A percentile compares a stretch with the other conserved stretches of the same genome.
Evolutionary conservation across 1,139 yeast species (phyloP).

Genomic region (Taphrina communis): DNA sequence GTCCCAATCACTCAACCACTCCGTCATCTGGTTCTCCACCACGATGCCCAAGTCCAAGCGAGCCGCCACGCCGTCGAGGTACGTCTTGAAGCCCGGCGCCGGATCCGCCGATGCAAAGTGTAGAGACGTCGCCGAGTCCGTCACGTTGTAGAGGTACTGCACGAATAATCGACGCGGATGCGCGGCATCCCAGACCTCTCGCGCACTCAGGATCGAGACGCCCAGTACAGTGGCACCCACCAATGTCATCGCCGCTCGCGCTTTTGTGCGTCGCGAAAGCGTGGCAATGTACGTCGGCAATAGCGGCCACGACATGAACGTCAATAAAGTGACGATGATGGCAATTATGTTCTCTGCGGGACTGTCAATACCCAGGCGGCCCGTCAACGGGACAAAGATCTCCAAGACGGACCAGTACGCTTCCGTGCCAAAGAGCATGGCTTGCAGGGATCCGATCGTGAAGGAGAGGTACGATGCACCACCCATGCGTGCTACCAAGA

Average conservation of each 20-base stretch:
- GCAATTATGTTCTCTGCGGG: conserved; percentile 42
- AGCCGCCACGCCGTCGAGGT: conserved; percentile 23
- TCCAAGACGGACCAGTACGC: conserved; percentile 35
- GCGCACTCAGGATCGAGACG: conserved; percentile 16
- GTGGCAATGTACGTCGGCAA: conserved; percentile 37
- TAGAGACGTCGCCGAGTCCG: conserved; percentile 36
- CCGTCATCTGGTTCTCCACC: conserved; percentile 32
- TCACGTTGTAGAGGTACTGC: conserved; percentile 41
- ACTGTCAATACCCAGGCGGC: conserved; percentile 41
- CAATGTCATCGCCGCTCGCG: conserved; percentile 17
- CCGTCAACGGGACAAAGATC: conserved; percentile 42
- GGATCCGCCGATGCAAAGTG: conserved; percentile 42
- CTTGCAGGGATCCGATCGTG: conserved; percentile 35
- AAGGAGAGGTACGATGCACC: conserved; percentile 20
- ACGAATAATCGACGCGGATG: conserved; percentile 42
- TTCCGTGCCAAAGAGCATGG: conserved; percentile 38
- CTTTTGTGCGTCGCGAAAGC: conserved; percentile 10
- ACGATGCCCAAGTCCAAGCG: conserved; percentile 28
- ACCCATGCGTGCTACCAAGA: conserved; percentile 8
- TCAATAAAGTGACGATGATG: conserved; percentile 23
- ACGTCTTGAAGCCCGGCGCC: conserved; percentile 38
- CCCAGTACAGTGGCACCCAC: conserved; percentile 14
- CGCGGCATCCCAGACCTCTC: conserved; percentile 39
- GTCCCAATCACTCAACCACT: conserved; percentile 43
- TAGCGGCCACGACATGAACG: conserved; percentile 33